Percentiles rank a stretch among this genome's conserved stretches.
These are phyloP conservation scores for Fistulifera pelliculosa DNA, from an alignment of 108 stramenopile species.

Conservation along the genomic window DNA sequence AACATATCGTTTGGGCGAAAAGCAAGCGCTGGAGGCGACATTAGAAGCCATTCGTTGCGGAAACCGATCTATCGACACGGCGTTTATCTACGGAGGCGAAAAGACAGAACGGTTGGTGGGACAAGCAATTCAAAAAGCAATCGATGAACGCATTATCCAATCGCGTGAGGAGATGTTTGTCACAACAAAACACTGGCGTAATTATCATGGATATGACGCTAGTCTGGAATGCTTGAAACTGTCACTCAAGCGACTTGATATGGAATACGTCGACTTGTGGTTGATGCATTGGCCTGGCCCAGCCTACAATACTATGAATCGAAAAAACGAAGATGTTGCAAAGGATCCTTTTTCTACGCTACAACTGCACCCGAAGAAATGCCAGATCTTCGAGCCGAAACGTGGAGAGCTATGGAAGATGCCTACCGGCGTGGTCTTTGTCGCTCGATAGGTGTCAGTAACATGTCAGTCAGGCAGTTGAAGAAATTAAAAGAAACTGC, in stretches of 20 bases:
- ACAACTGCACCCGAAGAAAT: constrained; percentile 28
- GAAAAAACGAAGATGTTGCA: constrained; percentile 20
- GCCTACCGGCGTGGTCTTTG: constrained; percentile 34
- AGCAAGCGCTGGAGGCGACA: constrained; percentile 25
- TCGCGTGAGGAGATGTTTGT: constrained; percentile 45
- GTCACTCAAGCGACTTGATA: constrained; percentile 44
- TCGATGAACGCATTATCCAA: constrained; percentile 23
- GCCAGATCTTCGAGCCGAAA: constrained; percentile 43
- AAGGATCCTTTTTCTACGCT: constrained; percentile 40
- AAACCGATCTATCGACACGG: constrained; percentile 65
- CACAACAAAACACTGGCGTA: constrained; percentile 77
- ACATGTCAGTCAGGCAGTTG: constrained; percentile 54
- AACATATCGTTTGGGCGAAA: constrained; percentile 57
- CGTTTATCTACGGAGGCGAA: constrained; percentile 73
- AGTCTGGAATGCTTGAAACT: constrained; percentile 48
- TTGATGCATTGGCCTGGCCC: constrained; percentile 79
- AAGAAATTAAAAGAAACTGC: constrained; percentile 37
- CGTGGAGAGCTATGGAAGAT: constrained; percentile 86
- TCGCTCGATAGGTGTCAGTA: constrained; percentile 73
- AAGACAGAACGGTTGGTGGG: constrained; percentile 61
- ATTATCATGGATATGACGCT: constrained; percentile 65
- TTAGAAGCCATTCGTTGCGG: constrained; percentile 45
- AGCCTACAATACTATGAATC: constrained; percentile 35
- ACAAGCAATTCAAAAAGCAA: constrained; percentile 45
- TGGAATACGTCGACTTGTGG: constrained; percentile 55